These are phyloP conservation scores for Corymbia calophylla DNA, from an alignment of 441 rosid species.

Conservation along the genomic window DNA sequence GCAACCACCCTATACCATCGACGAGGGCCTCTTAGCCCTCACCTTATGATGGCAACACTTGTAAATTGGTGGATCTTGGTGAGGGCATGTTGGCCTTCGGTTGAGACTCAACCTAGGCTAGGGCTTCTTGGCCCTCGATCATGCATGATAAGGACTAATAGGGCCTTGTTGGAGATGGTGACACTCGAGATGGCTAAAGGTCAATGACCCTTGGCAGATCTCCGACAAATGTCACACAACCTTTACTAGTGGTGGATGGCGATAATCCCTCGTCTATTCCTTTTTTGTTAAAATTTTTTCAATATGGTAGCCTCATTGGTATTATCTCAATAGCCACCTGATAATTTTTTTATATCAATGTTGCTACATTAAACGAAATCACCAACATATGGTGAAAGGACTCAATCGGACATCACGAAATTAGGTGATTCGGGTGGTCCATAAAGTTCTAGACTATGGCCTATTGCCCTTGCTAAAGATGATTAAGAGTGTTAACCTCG, in stretches of 20 bases:
- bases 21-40: neutral
- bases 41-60: neutral
- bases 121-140: neutral
- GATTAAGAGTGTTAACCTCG: too few relatives aligned
- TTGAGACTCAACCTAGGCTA: neutral
- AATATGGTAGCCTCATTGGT: fast-evolving
- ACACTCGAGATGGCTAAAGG: neutral
- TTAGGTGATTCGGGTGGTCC: neutral
- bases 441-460: neutral
- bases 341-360: too few relatives aligned
- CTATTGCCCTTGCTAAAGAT: too few relatives aligned
- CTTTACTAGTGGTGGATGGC: neutral
- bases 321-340: neutral
- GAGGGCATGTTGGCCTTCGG: neutral
- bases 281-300: neutral
- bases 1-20: neutral
- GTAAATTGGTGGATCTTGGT: neutral
- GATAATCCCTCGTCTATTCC: fast-evolving
- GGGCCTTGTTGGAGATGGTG: neutral
- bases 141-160: neutral
- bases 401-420: neutral
- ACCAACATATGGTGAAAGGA: neutral
- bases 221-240: fast-evolving
- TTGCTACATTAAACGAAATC: neutral
- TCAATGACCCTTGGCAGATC: neutral